Evolutionary conservation across 129 eudicot genomes (phyloP).

Genomic region (carrot (Daucus carota)): DNA sequence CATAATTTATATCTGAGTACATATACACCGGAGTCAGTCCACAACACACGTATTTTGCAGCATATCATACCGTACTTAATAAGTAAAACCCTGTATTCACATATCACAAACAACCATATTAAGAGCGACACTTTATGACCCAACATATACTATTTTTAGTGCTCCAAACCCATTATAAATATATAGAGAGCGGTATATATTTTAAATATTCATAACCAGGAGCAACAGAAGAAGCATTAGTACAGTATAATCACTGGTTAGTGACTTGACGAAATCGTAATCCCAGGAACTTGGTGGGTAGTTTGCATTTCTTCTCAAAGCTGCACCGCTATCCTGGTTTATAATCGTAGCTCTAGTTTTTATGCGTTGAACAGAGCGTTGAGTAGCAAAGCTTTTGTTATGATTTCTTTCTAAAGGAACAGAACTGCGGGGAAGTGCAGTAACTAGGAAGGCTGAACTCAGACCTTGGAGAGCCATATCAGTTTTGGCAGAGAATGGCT

Average conservation of each 20-base stretch:
- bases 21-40: no score
- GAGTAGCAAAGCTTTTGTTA: background rate
- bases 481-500: background rate
- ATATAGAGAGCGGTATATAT: no score
- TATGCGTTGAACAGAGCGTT: background rate
- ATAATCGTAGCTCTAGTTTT: background rate
- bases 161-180: no score
- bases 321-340: background rate
- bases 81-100: no score
- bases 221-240: background rate
- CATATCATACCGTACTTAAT: no score
- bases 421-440: background rate
- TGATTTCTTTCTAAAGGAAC: background rate
- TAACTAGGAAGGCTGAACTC: background rate
- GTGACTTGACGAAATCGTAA: constrained; percentile 6
- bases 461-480: background rate
- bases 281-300: background rate
- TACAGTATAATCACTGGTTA: constrained; percentile 2
- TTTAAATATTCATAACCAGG: background rate
- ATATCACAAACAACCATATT: no score
- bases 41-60: no score
- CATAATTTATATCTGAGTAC: no score
- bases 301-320: background rate
- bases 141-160: no score
- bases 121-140: no score